Conservation (phyloP, 2,329 filamentous ascomycete genomes). For the Neonectria ditissima region DNA sequence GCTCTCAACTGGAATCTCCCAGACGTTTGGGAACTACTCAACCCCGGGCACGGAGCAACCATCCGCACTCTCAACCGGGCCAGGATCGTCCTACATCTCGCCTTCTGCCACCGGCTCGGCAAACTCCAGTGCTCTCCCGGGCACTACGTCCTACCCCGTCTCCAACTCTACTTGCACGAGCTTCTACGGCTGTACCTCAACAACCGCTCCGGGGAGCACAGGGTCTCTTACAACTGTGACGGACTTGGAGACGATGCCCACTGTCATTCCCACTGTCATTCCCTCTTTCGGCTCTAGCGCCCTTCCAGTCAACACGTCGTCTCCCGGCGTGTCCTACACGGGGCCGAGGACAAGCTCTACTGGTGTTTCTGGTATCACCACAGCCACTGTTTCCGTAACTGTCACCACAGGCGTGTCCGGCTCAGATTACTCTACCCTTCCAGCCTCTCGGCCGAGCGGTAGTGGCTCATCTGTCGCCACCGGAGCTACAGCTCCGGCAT, state of each 20-base stretch:
- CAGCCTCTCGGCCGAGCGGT: neutral
- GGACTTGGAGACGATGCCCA: constrained; percentile 41
- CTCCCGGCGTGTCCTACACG: neutral
- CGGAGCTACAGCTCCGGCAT: neutral
- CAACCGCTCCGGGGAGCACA: neutral
- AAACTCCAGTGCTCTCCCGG: constrained; percentile 1
- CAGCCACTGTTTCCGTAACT: neutral
- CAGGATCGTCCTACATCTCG: neutral
- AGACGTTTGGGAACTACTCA: constrained; percentile 2
- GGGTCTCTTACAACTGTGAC: constrained; percentile 20
- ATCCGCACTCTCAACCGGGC: neutral
- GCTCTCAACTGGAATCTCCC: neutral
- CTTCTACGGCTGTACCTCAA: constrained; percentile 34
- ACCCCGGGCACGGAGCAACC: neutral
- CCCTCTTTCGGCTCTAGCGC: constrained; percentile 34
- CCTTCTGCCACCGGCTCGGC: neutral
- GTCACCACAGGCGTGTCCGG: neutral
- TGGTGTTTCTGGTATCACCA: neutral
- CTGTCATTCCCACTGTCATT: too few species aligned
- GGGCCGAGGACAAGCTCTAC: neutral
- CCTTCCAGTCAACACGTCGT: constrained; percentile 17
- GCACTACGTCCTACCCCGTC: constrained; percentile 4
- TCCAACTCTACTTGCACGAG: constrained; percentile 18
- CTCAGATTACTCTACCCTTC: neutral
- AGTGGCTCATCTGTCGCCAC: neutral